A percentile compares a stretch with the other conserved stretches of the same genome.
These are phyloP conservation scores for Punica granatum DNA, from an alignment of 345 rosid genomes.

Conservation along the genomic window DNA sequence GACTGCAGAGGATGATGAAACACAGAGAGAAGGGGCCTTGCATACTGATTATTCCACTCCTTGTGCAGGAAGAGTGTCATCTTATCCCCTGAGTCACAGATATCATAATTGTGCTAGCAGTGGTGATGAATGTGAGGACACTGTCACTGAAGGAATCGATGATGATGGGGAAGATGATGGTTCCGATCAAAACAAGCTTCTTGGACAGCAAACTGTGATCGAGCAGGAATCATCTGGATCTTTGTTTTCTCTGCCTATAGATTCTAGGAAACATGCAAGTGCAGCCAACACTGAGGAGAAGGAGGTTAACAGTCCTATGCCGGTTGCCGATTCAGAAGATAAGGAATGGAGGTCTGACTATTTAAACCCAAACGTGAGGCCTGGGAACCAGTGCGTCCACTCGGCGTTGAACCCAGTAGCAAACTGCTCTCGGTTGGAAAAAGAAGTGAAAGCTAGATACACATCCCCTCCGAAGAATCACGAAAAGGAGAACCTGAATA, in stretches of 20 bases:
- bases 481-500: conserved; percentile 35
- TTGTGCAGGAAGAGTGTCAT: not conserved
- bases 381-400: conserved; percentile 22
- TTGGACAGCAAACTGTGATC: conserved; percentile 8
- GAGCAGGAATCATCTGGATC: conserved; percentile 56
- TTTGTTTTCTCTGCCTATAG: conserved; percentile 52
- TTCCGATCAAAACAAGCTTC: not conserved
- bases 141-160: conserved; percentile 9
- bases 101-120: conserved; percentile 18
- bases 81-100: conserved; percentile 19
- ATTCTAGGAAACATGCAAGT: conserved; percentile 33
- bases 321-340: not conserved
- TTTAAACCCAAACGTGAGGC: conserved; percentile 14
- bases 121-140: conserved; percentile 20
- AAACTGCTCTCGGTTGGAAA: conserved; percentile 34
- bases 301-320: conserved; percentile 37
- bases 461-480: conserved; percentile 21
- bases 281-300: conserved; percentile 23
- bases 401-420: conserved; percentile 48
- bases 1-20: conserved; percentile 12
- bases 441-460: conserved; percentile 27
- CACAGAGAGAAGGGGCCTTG: conserved; percentile 11
- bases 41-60: not conserved
- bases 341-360: conserved; percentile 16
- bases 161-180: conserved; percentile 5